Evolutionary conservation across 768 basidiomycete species (phyloP), one percentile per base, ranked within the genome.

Genomic region (Arthromyces matolae): DNA sequence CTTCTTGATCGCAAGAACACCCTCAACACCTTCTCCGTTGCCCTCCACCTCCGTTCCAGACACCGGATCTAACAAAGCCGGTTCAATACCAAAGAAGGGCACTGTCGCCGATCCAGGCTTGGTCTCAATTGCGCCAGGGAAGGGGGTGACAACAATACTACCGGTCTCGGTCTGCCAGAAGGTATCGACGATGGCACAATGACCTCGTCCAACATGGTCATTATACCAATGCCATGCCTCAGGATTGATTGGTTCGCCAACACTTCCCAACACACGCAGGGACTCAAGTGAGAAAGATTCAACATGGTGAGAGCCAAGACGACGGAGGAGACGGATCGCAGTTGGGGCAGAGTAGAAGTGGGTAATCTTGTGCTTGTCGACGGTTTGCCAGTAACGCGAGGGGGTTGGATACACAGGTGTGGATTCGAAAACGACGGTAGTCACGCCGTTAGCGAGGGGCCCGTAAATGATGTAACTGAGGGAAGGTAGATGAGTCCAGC

Each of bases 211-310:
- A 45, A 96, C 93, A 61, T 92, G 81, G 61, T 96, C 93, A 66
- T 95, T 93, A 70, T 94, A 96, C 95, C 95, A 98, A 59, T 94
- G 81, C 95, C 96, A 97, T 9, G 95, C 95, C 66, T 97, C 95
- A 22, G 94, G 93, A 68, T 97, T 97, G 75, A 99, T 98, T 1
- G 96, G 96, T 71, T 99, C 96, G 46, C 95, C 96, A 36, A 98
- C 96, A 50, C 78, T 85, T 19, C 96, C 95, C 31, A 99, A 72
- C 6, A 96, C 86, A 49, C 96, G 83, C 49, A 99, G 68, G 13
- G 78, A 79, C 60, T 77, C 81, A 39, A 99, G 77, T 63, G 96
- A 92, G 68, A 92, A 77, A 8, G 78, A 72, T 61, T 89, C 77
- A 47, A 92, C 90, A 63, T 94, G 90, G 37, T 93, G 83, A 47